Evolutionary conservation across 2,329 filamentous ascomycete species (phyloP).

Genomic region (Cladosporium sp.): DNA sequence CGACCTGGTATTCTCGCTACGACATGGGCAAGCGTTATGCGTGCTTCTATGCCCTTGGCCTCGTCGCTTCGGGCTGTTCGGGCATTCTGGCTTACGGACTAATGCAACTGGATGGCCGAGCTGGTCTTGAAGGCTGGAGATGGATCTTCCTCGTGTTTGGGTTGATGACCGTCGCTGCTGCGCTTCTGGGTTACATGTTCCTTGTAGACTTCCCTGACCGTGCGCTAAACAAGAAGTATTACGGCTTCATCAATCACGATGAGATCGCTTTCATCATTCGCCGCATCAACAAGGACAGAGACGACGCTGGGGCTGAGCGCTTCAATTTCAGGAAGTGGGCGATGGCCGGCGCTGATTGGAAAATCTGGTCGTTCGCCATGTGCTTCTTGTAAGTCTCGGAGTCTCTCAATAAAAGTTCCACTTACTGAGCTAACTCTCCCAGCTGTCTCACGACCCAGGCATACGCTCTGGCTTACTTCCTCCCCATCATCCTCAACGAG

Average conservation of each 20-base stretch:
- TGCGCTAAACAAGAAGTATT: constrained; percentile 32
- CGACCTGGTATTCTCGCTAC: constrained; percentile 50
- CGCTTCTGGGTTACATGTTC: constrained; percentile 6
- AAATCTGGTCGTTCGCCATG: constrained; percentile 56
- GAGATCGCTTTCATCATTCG: constrained; percentile 20
- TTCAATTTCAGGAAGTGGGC: constrained; percentile 46
- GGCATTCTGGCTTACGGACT: constrained; percentile 45
- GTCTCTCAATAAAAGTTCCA: no score
- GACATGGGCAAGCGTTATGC: constrained; percentile 25
- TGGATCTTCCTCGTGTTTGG: constrained; percentile 49
- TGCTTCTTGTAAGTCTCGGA: constrained; percentile 40
- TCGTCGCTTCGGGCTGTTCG: constrained; percentile 49
- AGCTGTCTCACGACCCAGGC: constrained; percentile 46
- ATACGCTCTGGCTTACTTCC: constrained; percentile 63
- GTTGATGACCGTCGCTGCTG: constrained; percentile 19
- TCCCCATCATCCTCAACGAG: constrained; percentile 68
- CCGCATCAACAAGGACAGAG: constrained; percentile 18
- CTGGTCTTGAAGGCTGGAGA: constrained; percentile 38
- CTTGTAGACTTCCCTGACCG: constrained; percentile 22
- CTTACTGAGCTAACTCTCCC: constrained; percentile 19
- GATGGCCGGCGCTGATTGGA: constrained; percentile 47
- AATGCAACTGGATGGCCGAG: constrained; percentile 33
- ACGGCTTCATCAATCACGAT: constrained; percentile 40
- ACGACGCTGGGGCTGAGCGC: constrained; percentile 14
- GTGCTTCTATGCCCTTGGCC: constrained; percentile 52